phyloP scores from a whole-genome alignment of 768 basidiomycete genomes.

The Kwoniella newhampshirensis region DNA sequence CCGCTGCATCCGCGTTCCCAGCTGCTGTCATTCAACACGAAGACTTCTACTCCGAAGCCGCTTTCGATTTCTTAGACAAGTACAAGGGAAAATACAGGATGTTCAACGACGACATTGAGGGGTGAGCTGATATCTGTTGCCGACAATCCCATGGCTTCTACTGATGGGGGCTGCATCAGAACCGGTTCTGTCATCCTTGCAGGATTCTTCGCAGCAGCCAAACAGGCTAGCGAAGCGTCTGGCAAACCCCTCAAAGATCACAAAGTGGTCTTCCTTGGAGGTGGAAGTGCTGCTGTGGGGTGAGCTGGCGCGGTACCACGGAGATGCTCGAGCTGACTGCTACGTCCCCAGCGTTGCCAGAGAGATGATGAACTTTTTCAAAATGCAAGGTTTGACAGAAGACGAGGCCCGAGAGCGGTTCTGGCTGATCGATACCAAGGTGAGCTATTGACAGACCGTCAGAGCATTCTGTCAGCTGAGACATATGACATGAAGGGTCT shows the following conservation, averaged over 20 bases:
- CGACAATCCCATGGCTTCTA: not conserved
- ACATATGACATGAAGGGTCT: constrained; percentile 61
- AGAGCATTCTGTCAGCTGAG: not conserved
- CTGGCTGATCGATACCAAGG: constrained; percentile 74
- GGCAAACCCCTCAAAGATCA: constrained; percentile 69
- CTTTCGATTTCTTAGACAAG: constrained; percentile 76
- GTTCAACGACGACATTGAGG: constrained; percentile 90
- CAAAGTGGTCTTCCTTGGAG: constrained; percentile 87
- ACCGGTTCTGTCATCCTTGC: constrained; percentile 87
- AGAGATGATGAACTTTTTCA: constrained; percentile 85
- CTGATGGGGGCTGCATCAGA: constrained; percentile 51
- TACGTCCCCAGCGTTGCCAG: constrained; percentile 65
- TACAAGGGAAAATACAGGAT: constrained; percentile 74
- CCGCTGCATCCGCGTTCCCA: constrained; percentile 72
- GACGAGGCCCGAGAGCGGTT: constrained; percentile 75
- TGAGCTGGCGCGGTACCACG: constrained; percentile 13
- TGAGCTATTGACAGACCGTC: constrained; percentile 8
- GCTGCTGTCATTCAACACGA: constrained; percentile 77
- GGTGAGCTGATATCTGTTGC: constrained; percentile 36
- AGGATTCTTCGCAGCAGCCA: constrained; percentile 85
- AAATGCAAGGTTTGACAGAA: constrained; percentile 68
- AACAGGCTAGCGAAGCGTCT: constrained; percentile 69
- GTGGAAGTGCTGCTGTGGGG: constrained; percentile 84
- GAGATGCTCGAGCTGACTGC: constrained; percentile 9
- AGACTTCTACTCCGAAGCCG: constrained; percentile 91